Evolutionary conservation across 345 rosid species (phyloP).

Genomic region (Eucalyptus sideroxylon): DNA sequence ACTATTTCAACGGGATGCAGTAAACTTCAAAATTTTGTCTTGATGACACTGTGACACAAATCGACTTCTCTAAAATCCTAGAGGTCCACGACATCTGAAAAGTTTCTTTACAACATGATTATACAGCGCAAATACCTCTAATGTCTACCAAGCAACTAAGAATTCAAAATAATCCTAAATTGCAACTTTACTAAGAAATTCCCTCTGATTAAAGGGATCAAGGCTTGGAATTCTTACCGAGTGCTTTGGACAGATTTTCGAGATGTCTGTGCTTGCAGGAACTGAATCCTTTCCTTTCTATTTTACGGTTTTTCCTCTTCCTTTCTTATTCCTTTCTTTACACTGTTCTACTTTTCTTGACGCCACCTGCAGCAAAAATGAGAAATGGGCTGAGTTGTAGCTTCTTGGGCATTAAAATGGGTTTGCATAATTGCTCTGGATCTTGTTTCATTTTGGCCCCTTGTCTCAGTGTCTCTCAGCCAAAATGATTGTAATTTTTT

Average conservation of each 20-base stretch:
- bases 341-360: accelerated
- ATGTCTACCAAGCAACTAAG: neutral
- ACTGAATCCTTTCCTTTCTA: neutral
- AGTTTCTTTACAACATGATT: neutral
- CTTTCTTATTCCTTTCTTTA: neutral
- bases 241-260: neutral
- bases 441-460: neutral
- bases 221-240: neutral
- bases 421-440: neutral
- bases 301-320: neutral
- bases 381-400: neutral
- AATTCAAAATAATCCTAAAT: neutral
- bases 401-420: neutral
- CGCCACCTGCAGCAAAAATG: neutral
- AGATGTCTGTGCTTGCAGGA: neutral
- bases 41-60: neutral
- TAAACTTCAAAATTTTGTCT: neutral
- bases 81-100: neutral
- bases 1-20: neutral
- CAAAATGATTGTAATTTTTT: neutral
- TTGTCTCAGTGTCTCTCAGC: neutral
- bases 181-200: neutral
- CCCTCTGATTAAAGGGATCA: neutral
- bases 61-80: neutral
- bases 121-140: neutral